phyloP scores from a whole-genome alignment of 495 filamentous ascomycete species.

The Pyrenopolyporus hunteri region DNA sequence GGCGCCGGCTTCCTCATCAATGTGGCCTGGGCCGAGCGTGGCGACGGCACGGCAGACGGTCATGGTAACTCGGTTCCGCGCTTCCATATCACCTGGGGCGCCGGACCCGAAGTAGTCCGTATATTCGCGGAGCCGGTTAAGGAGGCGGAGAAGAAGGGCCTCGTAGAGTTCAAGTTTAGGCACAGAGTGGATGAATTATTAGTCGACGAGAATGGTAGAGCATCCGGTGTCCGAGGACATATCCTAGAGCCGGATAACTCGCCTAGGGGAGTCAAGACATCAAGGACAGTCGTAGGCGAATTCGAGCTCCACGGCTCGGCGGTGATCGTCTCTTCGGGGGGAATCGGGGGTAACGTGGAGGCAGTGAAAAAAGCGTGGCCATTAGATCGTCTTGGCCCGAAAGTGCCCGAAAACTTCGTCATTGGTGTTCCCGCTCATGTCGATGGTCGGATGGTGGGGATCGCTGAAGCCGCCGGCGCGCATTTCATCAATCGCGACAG shows the following conservation, averaged over 20 bases:
- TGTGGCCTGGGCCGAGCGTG: constrained; percentile 60
- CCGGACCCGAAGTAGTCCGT: constrained; percentile 58
- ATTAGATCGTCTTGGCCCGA: constrained; percentile 52
- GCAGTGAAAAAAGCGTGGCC: constrained; percentile 58
- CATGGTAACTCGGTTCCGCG: constrained; percentile 60
- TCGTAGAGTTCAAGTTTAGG: constrained; percentile 56
- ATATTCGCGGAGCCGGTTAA: constrained; percentile 57
- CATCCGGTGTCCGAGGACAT: constrained; percentile 52
- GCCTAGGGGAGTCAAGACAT: constrained; percentile 51
- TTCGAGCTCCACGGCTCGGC: constrained; percentile 55
- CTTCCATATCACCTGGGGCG: constrained; percentile 60
- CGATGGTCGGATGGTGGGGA: constrained; percentile 59
- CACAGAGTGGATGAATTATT: constrained; percentile 57
- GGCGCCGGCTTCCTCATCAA: constrained; percentile 52
- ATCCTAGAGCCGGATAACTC: constrained; percentile 52
- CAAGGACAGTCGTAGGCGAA: constrained; percentile 44
- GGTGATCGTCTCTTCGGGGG: constrained; percentile 54
- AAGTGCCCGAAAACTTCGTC: constrained; percentile 54
- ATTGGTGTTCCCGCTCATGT: constrained; percentile 59
- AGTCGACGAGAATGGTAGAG: constrained; percentile 54
- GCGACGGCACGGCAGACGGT: constrained; percentile 53
- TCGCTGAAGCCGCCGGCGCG: constrained; percentile 52
- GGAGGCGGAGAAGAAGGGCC: constrained; percentile 50
- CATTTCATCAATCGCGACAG: constrained; percentile 57
- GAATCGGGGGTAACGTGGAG: constrained; percentile 59